A percentile compares a stretch with the other conserved stretches of the same genome.
These are phyloP conservation scores for Debaryomyces coudertii DNA, from an alignment of 1,139 yeast species.

Conservation along the genomic window DNA sequence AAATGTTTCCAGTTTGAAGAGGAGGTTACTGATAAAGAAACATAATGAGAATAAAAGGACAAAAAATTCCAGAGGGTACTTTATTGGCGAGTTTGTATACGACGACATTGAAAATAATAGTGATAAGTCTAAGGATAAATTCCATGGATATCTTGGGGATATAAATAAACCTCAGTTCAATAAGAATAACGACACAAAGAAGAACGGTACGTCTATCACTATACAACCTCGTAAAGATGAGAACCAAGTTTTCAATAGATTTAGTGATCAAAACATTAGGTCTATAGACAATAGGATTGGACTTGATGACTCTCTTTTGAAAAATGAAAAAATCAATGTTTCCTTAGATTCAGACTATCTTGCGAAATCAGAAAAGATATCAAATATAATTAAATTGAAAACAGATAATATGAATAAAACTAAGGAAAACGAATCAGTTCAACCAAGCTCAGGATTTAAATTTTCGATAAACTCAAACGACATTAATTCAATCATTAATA, in stretches of 20 bases:
- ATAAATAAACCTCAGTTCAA: slow-evolving; percentile 34
- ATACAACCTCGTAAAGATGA: slow-evolving; percentile 21
- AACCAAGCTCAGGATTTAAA: slow-evolving; percentile 45
- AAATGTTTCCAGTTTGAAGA: slow-evolving; percentile 24
- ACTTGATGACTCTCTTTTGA: slow-evolving; percentile 22
- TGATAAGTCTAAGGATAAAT: slow-evolving; percentile 18
- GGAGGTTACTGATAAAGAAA: slow-evolving; percentile 17
- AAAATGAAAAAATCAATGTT: slow-evolving; percentile 22
- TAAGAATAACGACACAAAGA: not conserved
- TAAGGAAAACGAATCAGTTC: slow-evolving; percentile 16
- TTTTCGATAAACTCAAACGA: slow-evolving; percentile 35
- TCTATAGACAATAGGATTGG: slow-evolving; percentile 23
- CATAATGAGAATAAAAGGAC: slow-evolving; percentile 19
- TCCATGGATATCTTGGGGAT: slow-evolving; percentile 37
- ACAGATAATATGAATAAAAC: slow-evolving; percentile 11
- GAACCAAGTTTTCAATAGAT: slow-evolving; percentile 18
- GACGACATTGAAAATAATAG: slow-evolving; percentile 28
- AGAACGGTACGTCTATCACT: not conserved
- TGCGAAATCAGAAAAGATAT: slow-evolving; percentile 27
- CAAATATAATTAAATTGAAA: slow-evolving; percentile 14
- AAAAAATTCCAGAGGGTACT: slow-evolving; percentile 28
- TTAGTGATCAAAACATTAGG: slow-evolving; percentile 16
- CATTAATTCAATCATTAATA: slow-evolving; percentile 27
- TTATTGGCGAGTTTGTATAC: slow-evolving; percentile 42
- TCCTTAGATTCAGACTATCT: slow-evolving; percentile 34